Evolutionary conservation across 495 filamentous ascomycete genomes (phyloP).

Genomic region (Talaromyces wortmannii): DNA sequence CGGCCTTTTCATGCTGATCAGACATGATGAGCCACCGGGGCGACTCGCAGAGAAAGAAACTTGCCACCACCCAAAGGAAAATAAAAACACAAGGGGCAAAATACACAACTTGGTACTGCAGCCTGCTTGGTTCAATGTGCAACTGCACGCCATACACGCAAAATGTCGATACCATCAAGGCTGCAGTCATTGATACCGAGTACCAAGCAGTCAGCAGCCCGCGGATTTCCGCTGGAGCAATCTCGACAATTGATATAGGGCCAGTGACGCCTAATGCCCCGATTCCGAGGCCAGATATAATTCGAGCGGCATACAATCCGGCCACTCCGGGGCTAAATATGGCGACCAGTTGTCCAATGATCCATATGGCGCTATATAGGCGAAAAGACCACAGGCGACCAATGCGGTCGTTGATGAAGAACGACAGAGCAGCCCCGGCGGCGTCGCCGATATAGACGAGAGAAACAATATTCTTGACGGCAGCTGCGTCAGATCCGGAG

Average conservation of each 20-base stretch:
- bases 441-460: conserved; percentile 8
- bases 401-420: conserved; percentile 4
- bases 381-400: conserved; percentile 3
- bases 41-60: conserved; percentile 25
- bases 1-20: conserved; percentile 18
- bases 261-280: conserved; percentile 10
- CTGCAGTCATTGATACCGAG: conserved; percentile 6
- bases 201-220: conserved; percentile 12
- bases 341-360: conserved; percentile 7
- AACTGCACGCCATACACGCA: conserved; percentile 6
- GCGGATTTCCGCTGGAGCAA: conserved; percentile 11
- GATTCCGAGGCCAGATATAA: conserved; percentile 12
- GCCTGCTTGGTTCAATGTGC: conserved; percentile 1
- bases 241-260: conserved; percentile 9
- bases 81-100: conserved; percentile 10
- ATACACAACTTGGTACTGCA: conserved; percentile 14
- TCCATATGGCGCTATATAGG: conserved; percentile 3
- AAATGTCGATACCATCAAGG: conserved; percentile 3
- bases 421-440: conserved; percentile 5
- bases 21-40: conserved; percentile 23
- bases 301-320: conserved; percentile 8
- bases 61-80: conserved; percentile 5
- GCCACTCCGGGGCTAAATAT: neutral
- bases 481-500: neutral
- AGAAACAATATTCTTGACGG: conserved; percentile 8